Evolutionary conservation across 2,329 filamentous ascomycete species (phyloP), one percentile per base, ranked within the genome.

Genomic region (Emmonsiellopsis sp.): DNA sequence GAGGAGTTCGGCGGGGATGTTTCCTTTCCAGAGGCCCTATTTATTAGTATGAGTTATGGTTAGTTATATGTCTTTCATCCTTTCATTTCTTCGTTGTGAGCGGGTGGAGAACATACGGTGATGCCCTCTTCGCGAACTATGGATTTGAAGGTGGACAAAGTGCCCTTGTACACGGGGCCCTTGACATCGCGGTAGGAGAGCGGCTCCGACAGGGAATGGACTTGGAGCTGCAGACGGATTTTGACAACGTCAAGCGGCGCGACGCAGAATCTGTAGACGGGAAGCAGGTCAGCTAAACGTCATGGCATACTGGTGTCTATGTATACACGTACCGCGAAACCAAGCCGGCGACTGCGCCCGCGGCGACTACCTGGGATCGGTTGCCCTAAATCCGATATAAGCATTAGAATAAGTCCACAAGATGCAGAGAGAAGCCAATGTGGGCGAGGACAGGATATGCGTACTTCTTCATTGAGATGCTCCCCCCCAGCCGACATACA

Each of bases 221-320:
- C 82, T 71, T 97, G 93, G 15, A 98, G 83, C 70, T 98, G 93
- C 45, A 97, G 84, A 46, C 93, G 88, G 73, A 98, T 98, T 77
- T 98, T 97, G 73, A 97, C 84, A 58, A 98, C 93, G 71, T 98
- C 93, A 61, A 98, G 86, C 51, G 93, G 93, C 15, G 93, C 89
- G 67, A 97, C 86, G 66, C 93, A 82, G 76, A 98, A 97, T 68
- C 88, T 90, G 62, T 51, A 30, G 5, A 1, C 9, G 7, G 32
- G 16, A 6, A 7, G 6, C 37, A 48, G 20, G 8, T 26, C 20
- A 26, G 20, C 20, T 26, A 26, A 26, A 26, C 20, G 20, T 26
- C 20, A 26, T 26, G 20, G 20, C 20, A 26, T 1, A 26, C 45
- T n/a, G 11, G 37, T 20, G 2, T 16, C 4, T 53, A 9, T n/a